Evolutionary conservation across 2,329 filamentous ascomycete species (phyloP), one percentile per base, ranked within the genome.

Genomic region (Sclerotinia glacialis): DNA sequence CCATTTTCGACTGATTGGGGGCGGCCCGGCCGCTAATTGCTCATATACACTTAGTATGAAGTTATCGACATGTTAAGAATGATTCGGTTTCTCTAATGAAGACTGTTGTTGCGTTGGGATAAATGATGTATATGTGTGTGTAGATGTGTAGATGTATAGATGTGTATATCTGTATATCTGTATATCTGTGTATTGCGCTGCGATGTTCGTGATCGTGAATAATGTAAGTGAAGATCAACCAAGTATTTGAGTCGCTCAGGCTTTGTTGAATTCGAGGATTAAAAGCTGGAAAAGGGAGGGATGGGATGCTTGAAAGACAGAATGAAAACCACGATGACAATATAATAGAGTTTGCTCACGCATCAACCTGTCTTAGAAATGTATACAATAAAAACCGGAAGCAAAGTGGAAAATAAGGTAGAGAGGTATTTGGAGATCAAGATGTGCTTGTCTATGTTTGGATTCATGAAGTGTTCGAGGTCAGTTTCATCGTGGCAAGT

Each of bases 1-100:
- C 69, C 75, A 75, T 76, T 54, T 67, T 70, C 49, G 46, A 52
- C 31, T 37, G 28, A n/a, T 66, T 58, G 54, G 55, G 69, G 46
- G 70, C 72, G 73, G 72, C 67, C 73, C 73, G 67, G 72, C 73
- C 74, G 74, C 72, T 61, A 59, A 65, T 65, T 31, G 54, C 23
- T 65, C 46, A 47, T 65, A 14, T 18, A 60, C 11, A 40, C 9
- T 66, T 63, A 60, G 71, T 58, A 63, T 67, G 54, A 63, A 58
- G 60, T 47, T 65, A 53, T 65, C 34, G 55, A 53, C 64, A 65
- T 65, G 26, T 44, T 61, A 61, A 40, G 1, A 14, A 49, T 49
- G 26, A 37, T 23, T 21, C 14, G 28, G 11, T 16, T 34, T 34
- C 12, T 4, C 23, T 49, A 26, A 21, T 26, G 8, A 60, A 37